Base-by-base conservation (phyloP, 495 filamentous ascomycete genomes). In the Penicillium canescens region DNA sequence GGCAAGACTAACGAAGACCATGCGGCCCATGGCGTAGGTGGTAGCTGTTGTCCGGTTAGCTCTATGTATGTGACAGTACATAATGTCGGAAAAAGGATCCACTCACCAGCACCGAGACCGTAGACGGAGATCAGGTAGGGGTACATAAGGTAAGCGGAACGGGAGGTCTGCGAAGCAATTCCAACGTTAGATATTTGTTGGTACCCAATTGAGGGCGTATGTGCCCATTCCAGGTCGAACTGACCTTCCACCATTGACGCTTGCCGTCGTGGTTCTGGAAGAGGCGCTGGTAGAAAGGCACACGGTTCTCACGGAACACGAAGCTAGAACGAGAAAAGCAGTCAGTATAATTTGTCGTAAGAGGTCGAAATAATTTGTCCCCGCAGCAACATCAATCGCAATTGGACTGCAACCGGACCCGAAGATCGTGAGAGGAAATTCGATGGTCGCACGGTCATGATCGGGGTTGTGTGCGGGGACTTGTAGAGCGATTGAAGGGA, bases 241-340 rank as follows among this genome's bases (percentile, higher is more conserved):
- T 75, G 71, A 96, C 92, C 78, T 95, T 91, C 71, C 82, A 82
- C 91, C 91, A 96, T 72, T 91, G 77, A 69, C 92, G 85, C 61
- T 85, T 77, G 66, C 90, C 86, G 72, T 90, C 88, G 62, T 92
- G 84, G 43, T 80, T 76, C 77, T 96, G 91, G 79, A 91, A 93
- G 40, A 87, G 73, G 57, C 84, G 79, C 81, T 96, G 92, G 75
- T 90, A 88, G 69, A 87, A 72, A 33, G 86, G 89, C 65, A 96
- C 92, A 69, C 84, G 84, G 84, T 96, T 96, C 70, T 84, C 80
- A 71, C 88, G 88, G 84, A 90, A 79, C 79, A 92, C 60, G 72
- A 87, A 78, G 69, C 86, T 86, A 65, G 28, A 60, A 14, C 54
- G 11, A 42, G 24, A 4, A 47, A 56, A 7, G 24, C 23, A 36